Percentiles rank a stretch among this genome's conserved stretches.
These are phyloP conservation scores for Pichia sp. DNA, from an alignment of 1,139 yeast species.

Conservation along the genomic window DNA sequence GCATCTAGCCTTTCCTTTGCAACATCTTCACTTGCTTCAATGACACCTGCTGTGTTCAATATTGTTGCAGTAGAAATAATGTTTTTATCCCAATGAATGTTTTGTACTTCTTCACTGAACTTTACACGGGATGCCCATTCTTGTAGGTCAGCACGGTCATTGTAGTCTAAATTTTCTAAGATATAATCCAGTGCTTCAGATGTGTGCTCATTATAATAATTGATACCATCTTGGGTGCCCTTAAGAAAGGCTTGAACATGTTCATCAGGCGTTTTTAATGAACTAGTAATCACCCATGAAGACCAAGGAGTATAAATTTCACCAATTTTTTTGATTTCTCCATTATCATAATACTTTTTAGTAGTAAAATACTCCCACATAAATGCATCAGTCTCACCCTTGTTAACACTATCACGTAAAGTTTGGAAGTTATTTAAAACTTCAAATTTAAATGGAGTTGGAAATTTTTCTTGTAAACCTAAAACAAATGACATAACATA, in stretches of 20 bases:
- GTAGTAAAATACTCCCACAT: slow-evolving; percentile 96
- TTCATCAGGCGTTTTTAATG: slow-evolving; percentile 31
- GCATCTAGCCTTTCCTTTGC: too few species aligned
- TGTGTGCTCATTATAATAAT: slow-evolving; percentile 28
- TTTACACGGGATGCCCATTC: slow-evolving; percentile 76
- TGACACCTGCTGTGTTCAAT: slow-evolving; percentile 57
- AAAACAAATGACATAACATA: slow-evolving; percentile 86
- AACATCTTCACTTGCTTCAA: neutral
- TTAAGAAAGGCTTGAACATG: slow-evolving; percentile 25
- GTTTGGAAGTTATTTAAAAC: slow-evolving; percentile 65
- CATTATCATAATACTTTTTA: slow-evolving; percentile 72
- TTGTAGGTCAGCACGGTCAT: slow-evolving; percentile 59
- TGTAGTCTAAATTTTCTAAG: slow-evolving; percentile 62
- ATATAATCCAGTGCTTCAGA: slow-evolving; percentile 36
- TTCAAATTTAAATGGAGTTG: slow-evolving; percentile 38
- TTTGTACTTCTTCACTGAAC: slow-evolving; percentile 30
- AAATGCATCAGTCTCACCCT: slow-evolving; percentile 65
- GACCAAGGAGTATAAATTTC: slow-evolving; percentile 96
- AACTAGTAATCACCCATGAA: slow-evolving; percentile 75
- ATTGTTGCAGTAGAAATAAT: slow-evolving; percentile 35
- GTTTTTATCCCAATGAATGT: slow-evolving; percentile 53
- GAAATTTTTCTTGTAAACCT: slow-evolving; percentile 56
- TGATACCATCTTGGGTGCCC: slow-evolving; percentile 62
- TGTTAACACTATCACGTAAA: slow-evolving; percentile 73
- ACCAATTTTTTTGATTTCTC: slow-evolving; percentile 77